Evolutionary conservation across 768 basidiomycete species (phyloP), one percentile per base, ranked within the genome.

Genomic region (Suillus fuscotomentosus): DNA sequence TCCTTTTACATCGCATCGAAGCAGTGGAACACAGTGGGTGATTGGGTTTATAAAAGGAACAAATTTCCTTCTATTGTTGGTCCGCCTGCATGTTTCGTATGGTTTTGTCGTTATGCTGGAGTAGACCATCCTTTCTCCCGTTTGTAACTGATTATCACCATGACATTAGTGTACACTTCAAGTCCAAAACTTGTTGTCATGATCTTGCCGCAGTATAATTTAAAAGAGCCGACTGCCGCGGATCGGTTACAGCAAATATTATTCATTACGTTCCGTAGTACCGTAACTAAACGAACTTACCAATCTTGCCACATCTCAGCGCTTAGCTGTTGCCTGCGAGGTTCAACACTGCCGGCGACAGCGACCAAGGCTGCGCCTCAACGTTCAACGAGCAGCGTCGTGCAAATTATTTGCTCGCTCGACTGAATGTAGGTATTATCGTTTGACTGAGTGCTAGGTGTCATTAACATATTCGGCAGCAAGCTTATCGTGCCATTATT

Each of bases 1-100:
- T 42, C 0, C 57, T 75, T 65, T 11, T 74, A 0, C 39, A 62
- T 9, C 41, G 69, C 53, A 53, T 65, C 17, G 63, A 60, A 50
- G 24, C 1, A 27, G 55, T 6, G 17, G 3, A 20, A 20, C 20
- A 31, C 31, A 31, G 31, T 38, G 36, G 55, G 38, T 39, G 38
- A 56, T 56, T 39, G 3, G 15, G 24, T 24, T 27, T 7, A 34
- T 34, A 31, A 31, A 20, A 31, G 15, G 50, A 17, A 31, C 1
- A 14, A 11, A 6, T 20, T 38, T 10, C 9, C 9, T 38, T 38
- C 36, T 31, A 31, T 31, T 31, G 31, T 31, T 31, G 31, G 31
- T 31, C 31, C 31, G 5, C 31, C 31, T 38, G 36, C 10, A 38
- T 13, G 20, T 34, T 54, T 36, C 31, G 6, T 36, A 20, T 54